Conservation (phyloP, 257 asterid species). For the Przewalskia tangutica region DNA sequence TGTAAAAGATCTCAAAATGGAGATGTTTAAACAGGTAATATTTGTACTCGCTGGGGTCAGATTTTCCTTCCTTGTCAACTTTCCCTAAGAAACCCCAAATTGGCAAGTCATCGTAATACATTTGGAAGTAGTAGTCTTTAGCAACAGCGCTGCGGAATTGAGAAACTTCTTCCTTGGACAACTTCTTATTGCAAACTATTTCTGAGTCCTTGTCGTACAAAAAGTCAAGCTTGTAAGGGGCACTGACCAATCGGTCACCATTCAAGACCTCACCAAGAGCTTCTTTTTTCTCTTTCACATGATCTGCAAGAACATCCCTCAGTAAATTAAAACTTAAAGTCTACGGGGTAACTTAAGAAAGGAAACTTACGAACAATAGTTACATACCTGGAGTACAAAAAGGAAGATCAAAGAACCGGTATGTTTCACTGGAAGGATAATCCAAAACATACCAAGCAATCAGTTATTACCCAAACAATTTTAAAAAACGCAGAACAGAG, state of each 20-base stretch:
- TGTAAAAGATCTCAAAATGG: conserved; percentile 13
- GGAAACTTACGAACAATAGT: background rate
- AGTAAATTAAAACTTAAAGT: background rate
- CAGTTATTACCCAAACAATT: background rate
- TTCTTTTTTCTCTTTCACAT: conserved; percentile 11
- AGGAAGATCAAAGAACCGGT: conserved; percentile 66
- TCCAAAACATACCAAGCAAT: background rate
- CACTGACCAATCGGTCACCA: conserved; percentile 16
- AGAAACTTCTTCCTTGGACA: conserved; percentile 12
- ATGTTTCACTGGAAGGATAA: conserved; percentile 45
- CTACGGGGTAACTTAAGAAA: background rate
- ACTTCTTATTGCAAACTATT: conserved; percentile 10
- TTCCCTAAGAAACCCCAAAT: conserved; percentile 18
- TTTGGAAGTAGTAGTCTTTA: conserved; percentile 13
- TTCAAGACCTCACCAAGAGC: conserved; percentile 15
- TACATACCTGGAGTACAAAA: conserved; percentile 54
- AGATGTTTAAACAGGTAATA: conserved; percentile 15
- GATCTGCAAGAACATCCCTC: conserved; percentile 3
- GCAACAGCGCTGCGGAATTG: conserved; percentile 15
- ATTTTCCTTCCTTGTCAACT: conserved; percentile 15
- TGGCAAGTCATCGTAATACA: conserved; percentile 15
- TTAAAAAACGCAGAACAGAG: background rate
- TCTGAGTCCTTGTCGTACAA: conserved; percentile 11
- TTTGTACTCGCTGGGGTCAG: conserved; percentile 18
- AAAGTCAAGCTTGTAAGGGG: conserved; percentile 17